Evolutionary conservation across 1,139 yeast species (phyloP).

Genomic region (Pichia sp.): DNA sequence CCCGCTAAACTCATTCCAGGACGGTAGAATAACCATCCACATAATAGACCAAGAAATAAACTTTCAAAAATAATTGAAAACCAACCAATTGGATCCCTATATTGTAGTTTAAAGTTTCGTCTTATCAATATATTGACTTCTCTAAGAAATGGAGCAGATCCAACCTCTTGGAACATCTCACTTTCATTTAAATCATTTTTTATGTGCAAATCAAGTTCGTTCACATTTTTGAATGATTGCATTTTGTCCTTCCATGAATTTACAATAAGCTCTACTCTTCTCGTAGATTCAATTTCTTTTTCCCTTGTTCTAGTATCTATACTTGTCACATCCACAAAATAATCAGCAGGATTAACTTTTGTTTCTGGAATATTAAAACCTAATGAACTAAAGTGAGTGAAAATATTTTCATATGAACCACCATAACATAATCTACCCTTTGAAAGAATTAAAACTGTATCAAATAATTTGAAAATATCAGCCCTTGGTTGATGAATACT

Average conservation of each 20-base stretch:
- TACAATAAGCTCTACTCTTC: slow-evolving; percentile 42
- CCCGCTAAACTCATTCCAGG: slow-evolving; percentile 62
- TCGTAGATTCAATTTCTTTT: slow-evolving; percentile 39
- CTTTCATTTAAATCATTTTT: slow-evolving; percentile 16
- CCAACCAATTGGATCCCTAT: slow-evolving; percentile 55
- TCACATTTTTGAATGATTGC: slow-evolving; percentile 11
- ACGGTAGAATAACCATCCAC: slow-evolving; percentile 73
- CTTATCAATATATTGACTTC: slow-evolving; percentile 53
- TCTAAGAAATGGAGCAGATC: slow-evolving; percentile 33
- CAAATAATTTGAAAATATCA: slow-evolving; percentile 69
- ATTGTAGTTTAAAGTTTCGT: slow-evolving; percentile 49
- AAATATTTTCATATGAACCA: slow-evolving; percentile 16
- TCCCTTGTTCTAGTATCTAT: slow-evolving; percentile 43
- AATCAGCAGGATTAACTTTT: slow-evolving; percentile 55
- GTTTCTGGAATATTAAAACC: slow-evolving; percentile 40
- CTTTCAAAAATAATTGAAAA: slow-evolving; percentile 51
- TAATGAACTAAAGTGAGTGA: slow-evolving; percentile 43
- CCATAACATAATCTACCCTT: slow-evolving; percentile 38
- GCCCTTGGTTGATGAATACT: slow-evolving; percentile 84
- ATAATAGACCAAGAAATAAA: slow-evolving; percentile 47
- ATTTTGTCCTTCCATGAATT: slow-evolving; percentile 41
- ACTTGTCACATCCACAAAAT: slow-evolving; percentile 62
- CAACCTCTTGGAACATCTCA: slow-evolving; percentile 25
- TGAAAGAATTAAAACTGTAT: slow-evolving; percentile 63
- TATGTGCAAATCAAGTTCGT: background rate